Conservation (phyloP, 2,329 filamentous ascomycete species). For the Didymella arachidicola region DNA sequence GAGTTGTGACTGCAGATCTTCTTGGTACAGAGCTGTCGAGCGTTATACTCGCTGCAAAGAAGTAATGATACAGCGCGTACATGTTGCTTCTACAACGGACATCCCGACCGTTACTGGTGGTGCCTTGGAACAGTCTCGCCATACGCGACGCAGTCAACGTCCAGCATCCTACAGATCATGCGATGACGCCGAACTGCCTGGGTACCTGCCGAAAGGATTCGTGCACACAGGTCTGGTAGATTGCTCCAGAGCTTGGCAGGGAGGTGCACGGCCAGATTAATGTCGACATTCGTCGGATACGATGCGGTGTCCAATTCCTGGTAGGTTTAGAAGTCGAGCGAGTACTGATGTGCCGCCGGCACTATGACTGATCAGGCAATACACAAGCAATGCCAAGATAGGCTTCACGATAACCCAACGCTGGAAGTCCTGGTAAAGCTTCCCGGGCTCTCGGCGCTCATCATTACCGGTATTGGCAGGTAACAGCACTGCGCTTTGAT, state of each 20-base stretch:
- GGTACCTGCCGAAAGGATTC: slow-evolving; percentile 22
- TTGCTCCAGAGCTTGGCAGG: slow-evolving; percentile 15
- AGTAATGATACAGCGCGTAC: background rate
- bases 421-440: background rate
- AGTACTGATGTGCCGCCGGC: slow-evolving; percentile 12
- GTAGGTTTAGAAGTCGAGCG: slow-evolving; percentile 5
- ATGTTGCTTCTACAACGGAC: background rate
- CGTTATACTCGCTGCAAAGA: background rate
- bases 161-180: background rate
- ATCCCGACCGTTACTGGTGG: background rate
- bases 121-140: slow-evolving; percentile 1
- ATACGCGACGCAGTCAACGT: background rate
- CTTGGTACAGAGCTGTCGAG: background rate
- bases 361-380: slow-evolving; percentile 14
- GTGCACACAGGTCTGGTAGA: slow-evolving; percentile 6
- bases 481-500: slow-evolving; percentile 1
- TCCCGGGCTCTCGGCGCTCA: background rate
- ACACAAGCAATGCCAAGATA: slow-evolving; percentile 21
- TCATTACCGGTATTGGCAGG: slow-evolving; percentile 16
- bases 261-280: slow-evolving; percentile 8
- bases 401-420: slow-evolving; percentile 13
- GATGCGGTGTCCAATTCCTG: background rate
- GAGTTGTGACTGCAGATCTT: slow-evolving; percentile 2
- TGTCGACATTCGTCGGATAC: slow-evolving; percentile 11
- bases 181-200: slow-evolving; percentile 16